Evolutionary conservation across 345 rosid genomes (phyloP), one percentile per base, ranked within the genome.

Genomic region (Corchorus capsularis): DNA sequence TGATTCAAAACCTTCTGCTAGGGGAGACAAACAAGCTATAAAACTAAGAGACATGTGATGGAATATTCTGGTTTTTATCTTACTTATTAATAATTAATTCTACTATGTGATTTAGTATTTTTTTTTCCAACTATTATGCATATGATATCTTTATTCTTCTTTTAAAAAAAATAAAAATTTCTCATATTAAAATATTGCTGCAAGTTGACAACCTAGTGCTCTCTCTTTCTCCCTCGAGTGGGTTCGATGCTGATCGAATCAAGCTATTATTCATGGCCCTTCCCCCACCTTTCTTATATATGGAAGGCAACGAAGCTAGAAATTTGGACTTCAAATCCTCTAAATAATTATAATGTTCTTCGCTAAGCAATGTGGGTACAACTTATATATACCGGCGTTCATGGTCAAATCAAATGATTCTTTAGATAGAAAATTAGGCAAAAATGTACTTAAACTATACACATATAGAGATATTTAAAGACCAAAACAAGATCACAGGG

Each of bases 1-100:
- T 66, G 78, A 63, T 54, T 35, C 71, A 47, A 68, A 47, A 8
- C 27, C 56, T 47, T 68, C 41, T 47, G 16, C 71, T 27, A 27
- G 20, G 50, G 54, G 65, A 66, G 56, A 60, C 55, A 54, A 63
- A 27, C 34, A 34, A 45, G 43, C 19, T 5, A 27, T 63, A 8
- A 35, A 39, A 52, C 41, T 19, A 13, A 5, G 47, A 2, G 5
- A 13, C 66, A 71, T 71, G 63, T 56, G 74, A 68, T 45, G 3
- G 22, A 20, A 49, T 56, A 43, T 34, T 41, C 50, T 53, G 35
- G 8, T 6, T 71, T 63, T 12, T 63, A 63, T 63, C 6, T 39
- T 11, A 35, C 27, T 27, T 27, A 27, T 27, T 70, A 11, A 39
- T 70, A 11, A 39, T 46, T 55, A 50, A 50, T 50, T 70, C 62